Conservation (phyloP, 1,139 yeast genomes). For the Blastobotrys serpentis region DNA sequence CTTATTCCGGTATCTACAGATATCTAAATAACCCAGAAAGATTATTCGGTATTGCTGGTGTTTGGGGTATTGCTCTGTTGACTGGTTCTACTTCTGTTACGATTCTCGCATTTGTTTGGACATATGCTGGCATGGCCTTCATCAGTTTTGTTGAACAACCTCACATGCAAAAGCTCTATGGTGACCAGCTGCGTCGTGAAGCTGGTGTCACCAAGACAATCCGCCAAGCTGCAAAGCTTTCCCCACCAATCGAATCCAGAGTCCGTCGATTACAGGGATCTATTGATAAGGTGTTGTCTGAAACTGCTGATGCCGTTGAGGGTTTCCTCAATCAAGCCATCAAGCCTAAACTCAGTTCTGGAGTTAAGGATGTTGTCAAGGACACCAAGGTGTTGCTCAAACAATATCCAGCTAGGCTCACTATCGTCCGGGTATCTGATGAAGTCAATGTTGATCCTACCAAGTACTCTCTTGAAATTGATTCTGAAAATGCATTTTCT, state of each 20-base stretch:
- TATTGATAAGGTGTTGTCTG: conserved; percentile 40
- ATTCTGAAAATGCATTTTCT: neutral
- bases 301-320: conserved; percentile 38
- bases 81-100: conserved; percentile 59
- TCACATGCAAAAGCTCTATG: conserved; percentile 78
- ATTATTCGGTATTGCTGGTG: conserved; percentile 75
- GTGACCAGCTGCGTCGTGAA: conserved; percentile 49
- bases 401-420: conserved; percentile 40
- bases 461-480: conserved; percentile 30
- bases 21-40: conserved; percentile 86
- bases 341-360: conserved; percentile 29
- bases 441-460: conserved; percentile 32
- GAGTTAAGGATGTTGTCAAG: conserved; percentile 33
- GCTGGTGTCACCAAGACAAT: conserved; percentile 69
- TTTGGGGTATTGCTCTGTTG: conserved; percentile 74
- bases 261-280: conserved; percentile 38
- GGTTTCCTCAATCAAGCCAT: conserved; percentile 34
- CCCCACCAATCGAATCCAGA: conserved; percentile 34
- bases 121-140: conserved; percentile 61
- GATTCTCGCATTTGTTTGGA: conserved; percentile 64
- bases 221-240: conserved; percentile 41
- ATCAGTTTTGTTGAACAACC: conserved; percentile 75
- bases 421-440: conserved; percentile 37
- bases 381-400: conserved; percentile 37
- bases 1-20: conserved; percentile 82